A percentile compares a stretch with the other conserved stretches of the same genome.
Evolutionary conservation across 2,329 filamentous ascomycete species (phyloP).

Genomic region (Rhynchosporium graminicola): DNA sequence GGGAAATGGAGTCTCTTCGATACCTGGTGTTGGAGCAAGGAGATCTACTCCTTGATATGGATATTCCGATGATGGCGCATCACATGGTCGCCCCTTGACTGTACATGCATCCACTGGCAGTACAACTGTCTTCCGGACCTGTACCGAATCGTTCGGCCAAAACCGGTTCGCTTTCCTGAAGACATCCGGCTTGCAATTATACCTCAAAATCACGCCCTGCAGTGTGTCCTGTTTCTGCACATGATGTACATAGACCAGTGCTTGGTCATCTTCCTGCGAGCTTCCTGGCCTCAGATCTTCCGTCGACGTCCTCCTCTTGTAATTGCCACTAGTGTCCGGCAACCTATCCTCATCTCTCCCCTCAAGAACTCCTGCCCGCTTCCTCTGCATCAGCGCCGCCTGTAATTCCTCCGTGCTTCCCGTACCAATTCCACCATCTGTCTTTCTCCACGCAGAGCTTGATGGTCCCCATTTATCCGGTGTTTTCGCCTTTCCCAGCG

Average conservation of each 20-base stretch:
- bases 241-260: constrained; percentile 87
- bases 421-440: constrained; percentile 47
- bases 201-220: constrained; percentile 86
- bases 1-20: constrained; percentile 37
- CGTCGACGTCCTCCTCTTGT: constrained; percentile 37
- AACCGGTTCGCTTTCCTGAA: constrained; percentile 88
- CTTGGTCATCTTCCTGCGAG: constrained; percentile 63
- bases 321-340: constrained; percentile 47
- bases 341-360: constrained; percentile 62
- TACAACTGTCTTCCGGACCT: constrained; percentile 76
- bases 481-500: constrained; percentile 21
- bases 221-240: constrained; percentile 83
- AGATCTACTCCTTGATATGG: constrained; percentile 48
- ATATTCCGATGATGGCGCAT: constrained; percentile 48
- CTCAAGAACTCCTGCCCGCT: constrained; percentile 60
- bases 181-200: constrained; percentile 79
- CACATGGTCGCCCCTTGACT: constrained; percentile 71
- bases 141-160: constrained; percentile 91
- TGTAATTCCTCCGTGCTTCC: constrained; percentile 57
- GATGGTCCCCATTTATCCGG: constrained; percentile 39
- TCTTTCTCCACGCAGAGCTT: constrained; percentile 21
- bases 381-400: constrained; percentile 55
- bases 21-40: constrained; percentile 52
- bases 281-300: constrained; percentile 31
- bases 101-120: constrained; percentile 89